Evolutionary conservation across 352 stramenopile genomes (phyloP), one percentile per base, ranked within the genome.

Genomic region (Pythium brachiatum): DNA sequence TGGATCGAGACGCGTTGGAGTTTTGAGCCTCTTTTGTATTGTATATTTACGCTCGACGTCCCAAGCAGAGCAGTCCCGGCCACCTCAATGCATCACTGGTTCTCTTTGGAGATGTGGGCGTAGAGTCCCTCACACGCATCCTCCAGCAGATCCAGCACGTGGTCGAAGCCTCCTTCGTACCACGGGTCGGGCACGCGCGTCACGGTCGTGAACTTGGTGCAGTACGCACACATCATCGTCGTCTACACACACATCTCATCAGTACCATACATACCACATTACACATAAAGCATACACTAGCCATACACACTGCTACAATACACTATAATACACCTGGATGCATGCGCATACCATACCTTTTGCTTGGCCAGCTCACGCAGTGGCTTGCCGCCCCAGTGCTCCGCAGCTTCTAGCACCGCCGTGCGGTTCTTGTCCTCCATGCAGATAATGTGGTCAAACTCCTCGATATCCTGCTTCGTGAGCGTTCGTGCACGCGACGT

Each of bases 101-200:
- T 31, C 23, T 50, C 60, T 1, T 57, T 59, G 25, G 72, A 52
- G 52, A 92, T 75, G 62, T 78, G 72, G 31, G 76, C 62, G 64
- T 90, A 94, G 15, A 96, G 74, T 16, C 88, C 89, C 13, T 78
- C 68, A 46, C 89, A 97, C 0, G 85, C 85, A 58, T 97, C 88
- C 57, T 97, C 88, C 5, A 97, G 70, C 51, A 97, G 66, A 64
- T 97, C 89, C 56, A 97, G 64, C 27, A 97, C 89, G 44, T 87
- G 78, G 62, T 96, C 89, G 53, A 97, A 96, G 20, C 88, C 89
- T n/a, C 85, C 88, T 83, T 92, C 84, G 64, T 94, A 94, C 80
- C 82, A 94, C 51, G 88, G 83, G 31, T 95, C 86, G 0, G 88
- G 84, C 9, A 96, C 84, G 25, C 78, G 79, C 54, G 57, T 88